phyloP scores from a whole-genome alignment of 1,139 yeast genomes.

The Hansenula anomala region DNA sequence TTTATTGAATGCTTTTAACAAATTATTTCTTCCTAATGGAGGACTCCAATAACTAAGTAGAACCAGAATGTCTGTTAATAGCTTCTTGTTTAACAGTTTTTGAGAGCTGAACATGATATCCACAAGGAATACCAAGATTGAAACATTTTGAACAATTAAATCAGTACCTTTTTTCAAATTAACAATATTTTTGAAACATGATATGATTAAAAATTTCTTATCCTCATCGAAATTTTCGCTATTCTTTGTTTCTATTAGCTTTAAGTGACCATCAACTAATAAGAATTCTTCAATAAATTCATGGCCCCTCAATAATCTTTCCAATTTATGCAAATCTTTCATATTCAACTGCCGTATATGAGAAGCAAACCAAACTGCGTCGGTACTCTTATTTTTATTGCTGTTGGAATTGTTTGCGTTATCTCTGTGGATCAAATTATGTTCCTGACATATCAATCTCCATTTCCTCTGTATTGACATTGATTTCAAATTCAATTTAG shows the following conservation, averaged over 20 bases:
- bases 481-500: slow-evolving; percentile 12
- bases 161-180: slow-evolving; percentile 44
- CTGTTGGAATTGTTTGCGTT: too few species aligned
- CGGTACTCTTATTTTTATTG: background rate
- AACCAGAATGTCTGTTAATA: slow-evolving; percentile 62
- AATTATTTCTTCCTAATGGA: slow-evolving; percentile 49
- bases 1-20: slow-evolving; percentile 54
- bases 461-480: slow-evolving; percentile 19
- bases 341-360: slow-evolving; percentile 9
- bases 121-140: slow-evolving; percentile 40
- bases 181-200: slow-evolving; percentile 47
- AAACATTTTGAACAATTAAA: slow-evolving; percentile 36
- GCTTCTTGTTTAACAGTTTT: slow-evolving; percentile 57
- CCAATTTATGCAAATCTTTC: slow-evolving; percentile 19
- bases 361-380: slow-evolving; percentile 16
- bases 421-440: background rate
- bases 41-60: slow-evolving; percentile 38
- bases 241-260: slow-evolving; percentile 9
- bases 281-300: slow-evolving; percentile 19
- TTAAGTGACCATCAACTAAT: slow-evolving; percentile 15
- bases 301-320: slow-evolving; percentile 15
- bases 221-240: slow-evolving; percentile 29
- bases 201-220: slow-evolving; percentile 43
- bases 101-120: slow-evolving; percentile 40
- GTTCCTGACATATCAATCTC: slow-evolving; percentile 21